Conservation (phyloP, 1,139 yeast genomes). For the Scheffersomyces insectosa region DNA sequence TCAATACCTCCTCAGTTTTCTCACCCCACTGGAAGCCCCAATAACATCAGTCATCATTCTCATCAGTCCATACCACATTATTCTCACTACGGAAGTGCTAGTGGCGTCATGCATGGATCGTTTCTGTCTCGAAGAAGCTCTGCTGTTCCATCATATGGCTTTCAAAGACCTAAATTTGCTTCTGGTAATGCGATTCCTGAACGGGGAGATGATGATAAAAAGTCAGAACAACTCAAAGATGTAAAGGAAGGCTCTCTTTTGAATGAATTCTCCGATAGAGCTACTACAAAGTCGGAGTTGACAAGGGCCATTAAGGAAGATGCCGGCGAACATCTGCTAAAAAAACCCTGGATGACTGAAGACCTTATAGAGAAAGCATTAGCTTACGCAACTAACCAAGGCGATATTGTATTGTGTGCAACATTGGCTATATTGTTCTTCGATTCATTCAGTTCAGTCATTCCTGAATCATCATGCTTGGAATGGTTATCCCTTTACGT, state of each 20-base stretch:
- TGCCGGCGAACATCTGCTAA: conserved; percentile 1
- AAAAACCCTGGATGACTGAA: conserved; percentile 34
- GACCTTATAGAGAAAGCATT: conserved; percentile 43
- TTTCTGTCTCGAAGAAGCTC: conserved; percentile 25
- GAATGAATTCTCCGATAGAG: not conserved
- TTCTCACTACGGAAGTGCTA: conserved; percentile 5
- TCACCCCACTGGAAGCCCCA: conserved; percentile 13
- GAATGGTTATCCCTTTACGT: conserved; percentile 64
- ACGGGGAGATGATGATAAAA: conserved; percentile 9
- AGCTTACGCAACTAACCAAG: conserved; percentile 58
- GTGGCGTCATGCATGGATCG: conserved; percentile 13
- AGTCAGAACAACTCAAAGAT: conserved; percentile 8
- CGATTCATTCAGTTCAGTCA: conserved; percentile 24
- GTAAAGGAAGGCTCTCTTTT: not conserved
- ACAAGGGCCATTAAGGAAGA: conserved; percentile 29
- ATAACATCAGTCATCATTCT: not conserved
- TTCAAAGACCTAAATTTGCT: not conserved
- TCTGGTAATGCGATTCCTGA: not conserved
- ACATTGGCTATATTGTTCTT: conserved; percentile 60
- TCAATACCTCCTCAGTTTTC: conserved; percentile 1
- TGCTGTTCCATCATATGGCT: conserved; percentile 3
- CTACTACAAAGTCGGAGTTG: conserved; percentile 25
- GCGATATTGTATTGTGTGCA: conserved; percentile 65
- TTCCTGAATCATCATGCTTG: conserved; percentile 29
- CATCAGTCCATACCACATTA: conserved; percentile 10